Percentiles rank a stretch among this genome's conserved stretches.
These are phyloP conservation scores for Kwoniella sp. DNA, from an alignment of 768 basidiomycete species.

Conservation along the genomic window DNA sequence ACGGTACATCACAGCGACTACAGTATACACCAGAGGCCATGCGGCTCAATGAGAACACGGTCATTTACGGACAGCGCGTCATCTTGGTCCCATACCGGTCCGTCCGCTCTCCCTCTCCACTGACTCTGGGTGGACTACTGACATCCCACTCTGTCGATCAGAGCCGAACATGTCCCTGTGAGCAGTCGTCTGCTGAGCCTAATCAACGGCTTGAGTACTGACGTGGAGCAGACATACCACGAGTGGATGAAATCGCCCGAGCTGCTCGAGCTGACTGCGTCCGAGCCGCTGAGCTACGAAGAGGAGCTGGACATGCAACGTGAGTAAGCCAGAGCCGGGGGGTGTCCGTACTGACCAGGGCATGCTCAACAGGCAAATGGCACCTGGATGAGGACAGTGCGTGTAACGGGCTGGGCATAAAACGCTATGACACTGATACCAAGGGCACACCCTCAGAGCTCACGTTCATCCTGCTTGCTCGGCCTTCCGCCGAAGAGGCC, in stretches of 20 bases:
- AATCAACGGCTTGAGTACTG: neutral
- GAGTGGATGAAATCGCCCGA: slow-evolving; percentile 79
- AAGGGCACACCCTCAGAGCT: slow-evolving; percentile 57
- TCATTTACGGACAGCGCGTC: slow-evolving; percentile 63
- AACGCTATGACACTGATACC: neutral
- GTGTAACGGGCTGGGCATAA: neutral
- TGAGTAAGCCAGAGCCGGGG: slow-evolving; percentile 47
- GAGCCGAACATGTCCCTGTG: slow-evolving; percentile 55
- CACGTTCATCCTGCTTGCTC: slow-evolving; percentile 80
- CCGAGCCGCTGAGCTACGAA: slow-evolving; percentile 71
- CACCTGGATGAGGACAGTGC: slow-evolving; percentile 74
- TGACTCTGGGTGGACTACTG: slow-evolving; percentile 25
- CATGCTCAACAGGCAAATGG: slow-evolving; percentile 66
- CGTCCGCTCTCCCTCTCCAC: slow-evolving; percentile 55
- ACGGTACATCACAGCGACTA: too few relatives aligned
- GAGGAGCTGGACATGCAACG: slow-evolving; percentile 89
- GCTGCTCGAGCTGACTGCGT: slow-evolving; percentile 72
- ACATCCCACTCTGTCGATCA: neutral
- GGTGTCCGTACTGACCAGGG: neutral
- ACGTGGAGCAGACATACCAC: slow-evolving; percentile 64
- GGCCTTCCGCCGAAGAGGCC: slow-evolving; percentile 26
- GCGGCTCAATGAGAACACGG: slow-evolving; percentile 64
- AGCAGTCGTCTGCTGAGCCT: slow-evolving; percentile 11
- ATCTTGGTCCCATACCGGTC: slow-evolving; percentile 76
- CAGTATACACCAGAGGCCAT: too few relatives aligned